Percentiles rank a stretch among this genome's conserved stretches.
These are phyloP conservation scores for Lobosporangium transversale DNA, from an alignment of 192 early-diverging fungal species.

Conservation along the genomic window DNA sequence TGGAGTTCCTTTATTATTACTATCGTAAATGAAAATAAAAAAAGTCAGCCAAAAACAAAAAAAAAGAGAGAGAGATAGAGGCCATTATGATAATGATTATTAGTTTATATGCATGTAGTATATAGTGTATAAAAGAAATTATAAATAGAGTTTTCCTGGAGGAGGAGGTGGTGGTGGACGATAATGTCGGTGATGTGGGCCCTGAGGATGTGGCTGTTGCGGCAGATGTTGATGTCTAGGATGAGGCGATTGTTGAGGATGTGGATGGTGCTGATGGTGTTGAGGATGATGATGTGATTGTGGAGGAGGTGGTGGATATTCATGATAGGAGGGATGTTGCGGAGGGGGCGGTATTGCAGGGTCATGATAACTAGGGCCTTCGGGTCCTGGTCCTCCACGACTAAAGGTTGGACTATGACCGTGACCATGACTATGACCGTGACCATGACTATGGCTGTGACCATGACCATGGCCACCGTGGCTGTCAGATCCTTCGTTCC, in stretches of 20 bases:
- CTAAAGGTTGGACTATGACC: no score
- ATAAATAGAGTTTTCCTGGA: conserved; percentile 9
- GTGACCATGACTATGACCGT: no score
- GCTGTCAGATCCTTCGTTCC: conserved; percentile 2
- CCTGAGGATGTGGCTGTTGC: background rate
- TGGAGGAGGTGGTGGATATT: background rate
- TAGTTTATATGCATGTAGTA: no score
- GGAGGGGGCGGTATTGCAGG: background rate
- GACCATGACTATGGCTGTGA: no score
- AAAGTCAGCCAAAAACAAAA: background rate
- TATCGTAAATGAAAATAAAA: no score
- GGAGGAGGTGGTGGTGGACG: background rate
- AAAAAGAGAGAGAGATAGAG: background rate
- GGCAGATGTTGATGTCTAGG: conserved; percentile 7
- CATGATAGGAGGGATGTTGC: background rate
- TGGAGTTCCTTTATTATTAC: no score
- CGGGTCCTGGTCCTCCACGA: background rate
- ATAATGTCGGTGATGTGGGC: background rate
- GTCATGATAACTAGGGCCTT: background rate
- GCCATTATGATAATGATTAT: background rate
- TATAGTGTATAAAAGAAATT: no score
- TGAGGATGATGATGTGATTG: background rate
- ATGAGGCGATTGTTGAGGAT: background rate
- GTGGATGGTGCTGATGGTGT: background rate
- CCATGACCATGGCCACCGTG: conserved; percentile 5